Evolutionary conservation across 176 grass and related monocot genomes (phyloP), one percentile per base, ranked within the genome.

Genomic region (Poa annua): DNA sequence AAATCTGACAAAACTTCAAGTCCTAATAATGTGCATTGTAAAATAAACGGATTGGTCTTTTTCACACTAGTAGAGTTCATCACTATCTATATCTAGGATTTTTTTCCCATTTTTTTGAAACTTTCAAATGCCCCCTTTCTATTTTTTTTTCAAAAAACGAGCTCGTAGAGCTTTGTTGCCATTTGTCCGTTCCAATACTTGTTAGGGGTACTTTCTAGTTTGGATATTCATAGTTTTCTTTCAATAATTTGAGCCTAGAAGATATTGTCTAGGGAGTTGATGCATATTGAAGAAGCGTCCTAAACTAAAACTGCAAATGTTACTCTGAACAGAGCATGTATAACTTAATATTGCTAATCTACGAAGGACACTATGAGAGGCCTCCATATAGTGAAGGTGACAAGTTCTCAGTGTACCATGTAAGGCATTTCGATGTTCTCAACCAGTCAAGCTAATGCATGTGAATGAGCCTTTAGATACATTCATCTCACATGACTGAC

Each of bases 401-500:
- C 60, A 89, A 92, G 87, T 66, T 87, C 16, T 95, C 92, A 49
- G 84, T 90, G 57, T 95, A 98, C 87, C 93, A 95, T 87, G 91
- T 95, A 49, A 90, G 91, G 42, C 86, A 98, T 80, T 98, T 88
- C 53, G 93, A 98, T 85, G 93, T 92, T 81, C 77, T n/a, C n/a
- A n/a, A n/a, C n/a, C n/a, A n/a, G n/a, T 92, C 42, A 95, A 98
- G 74, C 89, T 95, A 76, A 86, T 93, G 91, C 82, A 90, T 74
- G 65, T 98, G 74, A 84, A 95, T 77, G 89, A 95, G 78, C 92
- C 91, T 56, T 57, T 92, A 78, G 93, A 98, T 88, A 88, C 93
- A 91, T 95, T 98, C 88, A 79, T 98, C 22, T 98, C 96, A 25
- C 96, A 98, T 89, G 92, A 98, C 86, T 98, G 96, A 93, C 93